Evolutionary conservation across 495 filamentous ascomycete species (phyloP).

Genomic region (Penicillium psychrofluorescens): DNA sequence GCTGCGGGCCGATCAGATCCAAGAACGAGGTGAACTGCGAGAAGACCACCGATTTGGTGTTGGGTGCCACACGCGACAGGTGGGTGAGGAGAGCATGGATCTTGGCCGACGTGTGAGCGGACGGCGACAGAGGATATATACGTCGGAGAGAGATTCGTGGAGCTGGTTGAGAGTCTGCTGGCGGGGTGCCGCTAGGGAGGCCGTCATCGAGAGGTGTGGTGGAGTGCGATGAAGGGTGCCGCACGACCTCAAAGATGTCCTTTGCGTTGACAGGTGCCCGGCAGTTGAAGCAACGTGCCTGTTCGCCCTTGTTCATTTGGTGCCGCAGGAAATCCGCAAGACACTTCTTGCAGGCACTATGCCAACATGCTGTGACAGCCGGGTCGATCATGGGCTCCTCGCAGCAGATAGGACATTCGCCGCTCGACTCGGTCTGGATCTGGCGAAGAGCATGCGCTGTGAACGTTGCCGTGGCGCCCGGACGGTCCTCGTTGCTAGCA

Average conservation of each 20-base stretch:
- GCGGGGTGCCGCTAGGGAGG: constrained; percentile 24
- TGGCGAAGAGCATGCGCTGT: constrained; percentile 81
- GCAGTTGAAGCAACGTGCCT: constrained; percentile 83
- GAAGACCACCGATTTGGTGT: constrained; percentile 88
- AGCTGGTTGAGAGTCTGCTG: constrained; percentile 25
- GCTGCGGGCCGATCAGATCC: constrained; percentile 75
- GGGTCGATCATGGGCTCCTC: constrained; percentile 94
- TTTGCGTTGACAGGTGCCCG: constrained; percentile 71
- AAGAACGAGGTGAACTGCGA: constrained; percentile 97
- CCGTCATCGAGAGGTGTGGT: constrained; percentile 23
- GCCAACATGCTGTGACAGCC: constrained; percentile 92
- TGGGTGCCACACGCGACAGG: constrained; percentile 59
- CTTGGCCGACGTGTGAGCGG: constrained; percentile 65
- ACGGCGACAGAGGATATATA: constrained; percentile 59
- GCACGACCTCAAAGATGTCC: constrained; percentile 86
- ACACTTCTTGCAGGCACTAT: constrained; percentile 91
- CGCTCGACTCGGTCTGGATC: constrained; percentile 79
- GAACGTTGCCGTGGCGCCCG: constrained; percentile 47
- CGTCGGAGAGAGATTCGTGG: constrained; percentile 75
- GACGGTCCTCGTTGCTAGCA: constrained; percentile 32
- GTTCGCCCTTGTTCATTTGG: constrained; percentile 64
- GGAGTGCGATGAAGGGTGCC: constrained; percentile 31
- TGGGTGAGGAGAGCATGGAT: constrained; percentile 70
- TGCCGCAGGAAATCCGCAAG: constrained; percentile 80
- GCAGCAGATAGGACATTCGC: constrained; percentile 90